These are phyloP conservation scores for Cystobasidium pallidum DNA, from an alignment of 1,284 basidiomycete genomes.

Conservation along the genomic window DNA sequence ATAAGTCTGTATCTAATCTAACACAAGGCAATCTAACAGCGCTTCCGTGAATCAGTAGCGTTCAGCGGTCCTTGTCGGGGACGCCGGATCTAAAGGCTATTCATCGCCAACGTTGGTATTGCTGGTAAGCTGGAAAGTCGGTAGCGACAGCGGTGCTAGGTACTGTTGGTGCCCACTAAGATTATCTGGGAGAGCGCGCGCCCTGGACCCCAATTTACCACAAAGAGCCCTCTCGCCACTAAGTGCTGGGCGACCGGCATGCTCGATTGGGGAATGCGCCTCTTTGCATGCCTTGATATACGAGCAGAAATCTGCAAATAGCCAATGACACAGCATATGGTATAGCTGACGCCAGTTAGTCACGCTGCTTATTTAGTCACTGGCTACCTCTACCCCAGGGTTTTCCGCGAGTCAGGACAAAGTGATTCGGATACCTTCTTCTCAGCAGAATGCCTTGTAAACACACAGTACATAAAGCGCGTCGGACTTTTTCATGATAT, in stretches of 20 bases:
- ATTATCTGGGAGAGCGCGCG: not conserved
- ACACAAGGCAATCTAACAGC: too few species aligned
- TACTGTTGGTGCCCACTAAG: not conserved
- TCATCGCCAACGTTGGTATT: too few species aligned
- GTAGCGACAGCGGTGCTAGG: not conserved
- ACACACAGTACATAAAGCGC: not conserved
- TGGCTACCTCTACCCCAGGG: not conserved
- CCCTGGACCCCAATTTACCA: not conserved
- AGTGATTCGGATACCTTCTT: conserved; percentile 11
- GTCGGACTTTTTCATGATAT: not conserved
- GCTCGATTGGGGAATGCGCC: conserved; percentile 8
- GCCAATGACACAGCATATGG: not conserved
- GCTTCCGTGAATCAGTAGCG: too few species aligned
- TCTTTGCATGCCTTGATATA: not conserved
- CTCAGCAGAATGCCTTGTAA: conserved; percentile 22
- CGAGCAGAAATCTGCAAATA: not conserved
- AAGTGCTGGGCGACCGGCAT: not conserved
- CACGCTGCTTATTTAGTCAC: not conserved
- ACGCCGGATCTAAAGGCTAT: too few species aligned
- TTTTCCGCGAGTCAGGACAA: conserved; percentile 18
- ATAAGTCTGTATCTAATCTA: too few species aligned
- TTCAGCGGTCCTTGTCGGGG: too few species aligned
- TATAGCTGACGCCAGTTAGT: not conserved
- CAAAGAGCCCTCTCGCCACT: conserved; percentile 1
- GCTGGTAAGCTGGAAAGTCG: too few species aligned